phyloP scores from a whole-genome alignment of 1,284 basidiomycete species.

The Naganishia sp. region DNA sequence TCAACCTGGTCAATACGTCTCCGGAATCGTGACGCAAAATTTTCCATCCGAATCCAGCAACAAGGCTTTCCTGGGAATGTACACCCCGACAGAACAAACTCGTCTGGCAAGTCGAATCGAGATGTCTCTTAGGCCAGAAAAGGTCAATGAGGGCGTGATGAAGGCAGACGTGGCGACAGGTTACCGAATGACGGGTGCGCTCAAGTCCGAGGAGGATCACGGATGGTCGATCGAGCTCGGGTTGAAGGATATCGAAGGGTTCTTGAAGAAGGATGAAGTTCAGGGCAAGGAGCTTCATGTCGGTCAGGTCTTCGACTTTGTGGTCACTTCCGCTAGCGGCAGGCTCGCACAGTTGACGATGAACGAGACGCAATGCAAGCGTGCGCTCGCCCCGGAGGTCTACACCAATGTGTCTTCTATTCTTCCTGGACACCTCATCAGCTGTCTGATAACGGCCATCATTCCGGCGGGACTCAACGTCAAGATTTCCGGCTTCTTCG shows the following conservation, averaged over 20 bases:
- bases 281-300: conserved; percentile 43
- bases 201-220: conserved; percentile 89
- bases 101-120: conserved; percentile 67
- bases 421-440: conserved; percentile 84
- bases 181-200: conserved; percentile 74
- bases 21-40: conserved; percentile 68
- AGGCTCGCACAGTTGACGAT: conserved; percentile 46
- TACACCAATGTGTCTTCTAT: conserved; percentile 20
- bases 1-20: conserved; percentile 79
- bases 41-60: conserved; percentile 48
- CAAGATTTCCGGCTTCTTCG: conserved; percentile 90
- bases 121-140: conserved; percentile 78
- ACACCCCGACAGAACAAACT: conserved; percentile 51
- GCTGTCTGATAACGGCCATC: conserved; percentile 79
- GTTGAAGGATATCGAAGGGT: conserved; percentile 70
- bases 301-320: conserved; percentile 68
- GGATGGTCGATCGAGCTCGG: conserved; percentile 91
- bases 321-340: conserved; percentile 62
- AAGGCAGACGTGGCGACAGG: conserved; percentile 76
- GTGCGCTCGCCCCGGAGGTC: conserved; percentile 33
- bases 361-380: conserved; percentile 15
- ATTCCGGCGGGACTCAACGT: conserved; percentile 76
- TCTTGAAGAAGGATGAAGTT: conserved; percentile 71
- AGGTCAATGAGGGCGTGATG: conserved; percentile 79
- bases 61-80: conserved; percentile 51